Percentiles rank a stretch among this genome's conserved stretches.
Evolutionary conservation across 768 basidiomycete genomes (phyloP).

Genomic region (Kwoniella bestiolae): DNA sequence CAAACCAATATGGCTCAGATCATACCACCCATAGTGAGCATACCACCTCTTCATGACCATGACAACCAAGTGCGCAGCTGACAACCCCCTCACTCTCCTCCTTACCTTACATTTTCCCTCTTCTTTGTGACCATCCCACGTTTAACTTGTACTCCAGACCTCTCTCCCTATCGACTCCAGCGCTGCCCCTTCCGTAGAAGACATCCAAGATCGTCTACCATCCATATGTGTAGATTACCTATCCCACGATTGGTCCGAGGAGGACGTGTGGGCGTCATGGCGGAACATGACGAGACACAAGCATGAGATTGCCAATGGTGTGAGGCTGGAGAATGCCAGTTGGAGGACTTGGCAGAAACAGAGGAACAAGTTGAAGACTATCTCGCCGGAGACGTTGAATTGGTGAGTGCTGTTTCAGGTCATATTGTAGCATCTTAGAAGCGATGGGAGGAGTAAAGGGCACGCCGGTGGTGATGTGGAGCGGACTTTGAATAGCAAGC

Average conservation of each 20-base stretch:
- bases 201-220: conserved; percentile 74
- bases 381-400: conserved; percentile 96
- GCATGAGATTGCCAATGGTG: conserved; percentile 94
- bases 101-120: not conserved
- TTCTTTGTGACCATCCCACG: not conserved
- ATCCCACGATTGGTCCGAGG: conserved; percentile 95
- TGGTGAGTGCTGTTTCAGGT: conserved; percentile 69
- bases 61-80: not conserved
- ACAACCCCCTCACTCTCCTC: not conserved
- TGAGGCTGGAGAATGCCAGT: conserved; percentile 92
- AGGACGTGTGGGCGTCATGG: conserved; percentile 99
- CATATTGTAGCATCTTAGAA: not conserved
- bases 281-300: conserved; percentile 97
- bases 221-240: conserved; percentile 97
- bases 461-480: not conserved
- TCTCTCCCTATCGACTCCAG: conserved; percentile 56
- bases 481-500: not conserved
- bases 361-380: conserved; percentile 89
- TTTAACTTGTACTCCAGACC: conserved; percentile 31
- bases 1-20: conserved; percentile 54
- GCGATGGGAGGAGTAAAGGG: not conserved
- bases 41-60: not conserved
- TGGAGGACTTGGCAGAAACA: conserved; percentile 99
- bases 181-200: conserved; percentile 58
- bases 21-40: conserved; percentile 55